Evolutionary conservation across 2,329 filamentous ascomycete genomes (phyloP), one percentile per base, ranked within the genome.

Genomic region (Aspergillus hiratsukae): DNA sequence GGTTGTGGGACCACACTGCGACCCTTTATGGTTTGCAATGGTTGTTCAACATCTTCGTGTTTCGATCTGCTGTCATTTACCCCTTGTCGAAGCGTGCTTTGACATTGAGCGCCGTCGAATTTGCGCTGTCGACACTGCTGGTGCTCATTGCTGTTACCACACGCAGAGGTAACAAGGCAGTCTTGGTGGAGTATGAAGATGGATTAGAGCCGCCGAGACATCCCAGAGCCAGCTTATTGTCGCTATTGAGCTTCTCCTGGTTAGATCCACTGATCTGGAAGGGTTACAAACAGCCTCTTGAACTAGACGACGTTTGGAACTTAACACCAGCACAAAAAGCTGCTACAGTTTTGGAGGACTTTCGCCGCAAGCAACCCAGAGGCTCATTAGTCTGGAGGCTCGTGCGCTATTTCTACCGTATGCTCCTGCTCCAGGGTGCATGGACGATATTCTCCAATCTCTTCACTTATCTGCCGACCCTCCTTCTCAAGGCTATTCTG

Each of bases 1-100:
- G 83, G 57, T 78, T 97, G 8, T 99, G 94, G 94, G 92, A 93
- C 69, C 94, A 99, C 74, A 97, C 94, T 0, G 89, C 91, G 21
- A 76, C 82, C 60, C 85, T 99, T 53, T 99, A 99, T 73, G 82
- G 83, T 54, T 78, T 86, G 53, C 87, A 92, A 71, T 99, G 93
- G 91, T 68, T 94, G 4, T 87, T 92, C 67, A 81, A 82, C 8
- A 61, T 93, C 25, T 78, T 91, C 63, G 75, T 93, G 5, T 94
- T 97, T 78, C 90, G 94, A 56, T 96, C 93, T 2, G 87, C 84
- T 52, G 76, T 97, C 57, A 86, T 97, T 59, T 87, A 94, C 72
- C 87, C 90, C 0, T 80, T 78, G 51, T 89, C 89, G 7, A 75
- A 71, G 53, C 72, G 86, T 41, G 79, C 85, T 3, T 82, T 88